phyloP scores from a whole-genome alignment of 768 basidiomycete genomes.

The Candolleomyces aberdarensis region DNA sequence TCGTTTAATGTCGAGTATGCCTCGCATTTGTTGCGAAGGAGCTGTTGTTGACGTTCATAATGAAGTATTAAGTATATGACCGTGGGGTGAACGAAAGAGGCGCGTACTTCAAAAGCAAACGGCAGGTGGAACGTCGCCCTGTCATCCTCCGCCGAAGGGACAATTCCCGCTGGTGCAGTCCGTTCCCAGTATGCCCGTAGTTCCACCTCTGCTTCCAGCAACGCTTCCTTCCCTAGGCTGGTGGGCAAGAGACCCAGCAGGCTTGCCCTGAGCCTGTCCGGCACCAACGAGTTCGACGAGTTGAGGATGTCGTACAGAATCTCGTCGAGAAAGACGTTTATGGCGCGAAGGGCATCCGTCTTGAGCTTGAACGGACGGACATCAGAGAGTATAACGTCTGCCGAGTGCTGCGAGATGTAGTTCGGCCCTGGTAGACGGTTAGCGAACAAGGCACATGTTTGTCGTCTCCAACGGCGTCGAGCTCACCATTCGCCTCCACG shows the following conservation, averaged over 20 bases:
- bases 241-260: slow-evolving; percentile 74
- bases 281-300: slow-evolving; percentile 63
- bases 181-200: slow-evolving; percentile 86
- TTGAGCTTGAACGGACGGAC: slow-evolving; percentile 88
- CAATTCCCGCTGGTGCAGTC: slow-evolving; percentile 38
- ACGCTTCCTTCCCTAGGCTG: slow-evolving; percentile 84
- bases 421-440: slow-evolving; percentile 46
- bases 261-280: slow-evolving; percentile 70
- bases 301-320: slow-evolving; percentile 71
- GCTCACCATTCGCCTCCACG: slow-evolving; percentile 40
- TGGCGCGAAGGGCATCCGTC: slow-evolving; percentile 67
- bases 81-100: slow-evolving; percentile 8
- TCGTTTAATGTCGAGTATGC: slow-evolving; percentile 86
- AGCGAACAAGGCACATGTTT: slow-evolving; percentile 9
- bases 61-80: slow-evolving; percentile 7
- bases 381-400: slow-evolving; percentile 90
- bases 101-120: slow-evolving; percentile 71
- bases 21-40: slow-evolving; percentile 83
- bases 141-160: slow-evolving; percentile 43
- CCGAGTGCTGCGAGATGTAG: slow-evolving; percentile 81
- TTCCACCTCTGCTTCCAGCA: slow-evolving; percentile 92
- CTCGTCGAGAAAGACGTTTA: slow-evolving; percentile 85
- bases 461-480: slow-evolving; percentile 6
- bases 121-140: slow-evolving; percentile 62
- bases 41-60: slow-evolving; percentile 34